These are phyloP conservation scores for Dictyostelium intermedium DNA, from an alignment of 78 protist species.

Conservation along the genomic window DNA sequence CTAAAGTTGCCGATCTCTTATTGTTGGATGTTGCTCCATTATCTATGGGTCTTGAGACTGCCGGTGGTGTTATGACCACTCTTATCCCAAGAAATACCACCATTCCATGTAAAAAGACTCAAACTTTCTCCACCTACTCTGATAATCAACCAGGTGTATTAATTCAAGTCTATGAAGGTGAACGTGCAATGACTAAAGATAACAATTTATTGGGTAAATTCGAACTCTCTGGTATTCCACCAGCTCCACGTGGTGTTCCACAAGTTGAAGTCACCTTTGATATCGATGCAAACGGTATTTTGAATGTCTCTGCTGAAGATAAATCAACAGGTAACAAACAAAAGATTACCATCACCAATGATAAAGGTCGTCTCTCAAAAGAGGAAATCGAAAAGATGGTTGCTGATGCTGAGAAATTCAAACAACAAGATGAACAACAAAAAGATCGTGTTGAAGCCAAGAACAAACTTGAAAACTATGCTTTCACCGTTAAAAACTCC, in stretches of 20 bases:
- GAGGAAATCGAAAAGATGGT: constrained; percentile 96
- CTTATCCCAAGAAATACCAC: constrained; percentile 95
- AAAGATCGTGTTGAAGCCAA: constrained; percentile 86
- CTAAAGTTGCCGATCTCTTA: constrained; percentile 80
- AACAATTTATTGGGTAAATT: constrained; percentile 93
- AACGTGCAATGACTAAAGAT: constrained; percentile 90
- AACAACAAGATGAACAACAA: constrained; percentile 90
- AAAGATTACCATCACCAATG: constrained; percentile 85
- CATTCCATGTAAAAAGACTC: constrained; percentile 93
- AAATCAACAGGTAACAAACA: constrained; percentile 91
- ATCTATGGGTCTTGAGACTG: constrained; percentile 97
- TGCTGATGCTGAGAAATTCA: constrained; percentile 94
- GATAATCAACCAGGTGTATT: constrained; percentile 90
- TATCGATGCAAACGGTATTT: constrained; percentile 93
- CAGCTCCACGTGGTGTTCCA: constrained; percentile 94
- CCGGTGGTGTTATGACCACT: constrained; percentile 97
- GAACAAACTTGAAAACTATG: constrained; percentile 93
- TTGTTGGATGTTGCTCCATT: constrained; percentile 97
- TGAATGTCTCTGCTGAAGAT: constrained; percentile 97
- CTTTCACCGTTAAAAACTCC: constrained; percentile 83
- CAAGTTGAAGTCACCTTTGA: constrained; percentile 94
- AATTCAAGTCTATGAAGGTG: constrained; percentile 94
- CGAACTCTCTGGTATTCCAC: constrained; percentile 90
- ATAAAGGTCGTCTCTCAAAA: constrained; percentile 91
- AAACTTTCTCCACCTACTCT: constrained; percentile 94